Conservation (phyloP, 2,329 filamentous ascomycete species). For the Alternaria conjuncta region DNA sequence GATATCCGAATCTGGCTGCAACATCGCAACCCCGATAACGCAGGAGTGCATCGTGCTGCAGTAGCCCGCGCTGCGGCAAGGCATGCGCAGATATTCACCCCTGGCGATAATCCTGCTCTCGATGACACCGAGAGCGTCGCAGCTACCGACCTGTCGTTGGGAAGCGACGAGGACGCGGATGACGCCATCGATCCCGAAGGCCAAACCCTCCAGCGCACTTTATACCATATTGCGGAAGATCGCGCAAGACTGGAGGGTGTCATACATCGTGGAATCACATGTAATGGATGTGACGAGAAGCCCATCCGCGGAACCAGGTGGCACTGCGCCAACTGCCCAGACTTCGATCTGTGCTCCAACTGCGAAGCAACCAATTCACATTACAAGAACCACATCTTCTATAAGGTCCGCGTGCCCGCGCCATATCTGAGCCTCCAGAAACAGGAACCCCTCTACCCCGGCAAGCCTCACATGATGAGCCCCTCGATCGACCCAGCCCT, state of each 20-base stretch:
- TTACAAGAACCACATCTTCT: conserved; percentile 92
- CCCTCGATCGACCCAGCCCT: conserved; percentile 71
- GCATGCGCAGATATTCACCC: conserved; percentile 23
- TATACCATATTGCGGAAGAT: conserved; percentile 94
- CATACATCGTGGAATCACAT: conserved; percentile 89
- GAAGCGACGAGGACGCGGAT: conserved; percentile 45
- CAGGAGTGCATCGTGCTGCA: neutral
- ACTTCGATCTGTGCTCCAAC: conserved; percentile 93
- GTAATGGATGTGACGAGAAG: conserved; percentile 84
- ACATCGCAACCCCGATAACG: conserved; percentile 20
- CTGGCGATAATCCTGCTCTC: conserved; percentile 5
- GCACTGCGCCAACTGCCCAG: conserved; percentile 92
- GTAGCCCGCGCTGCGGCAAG: conserved; percentile 31
- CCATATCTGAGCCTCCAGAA: conserved; percentile 79
- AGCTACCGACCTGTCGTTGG: conserved; percentile 40
- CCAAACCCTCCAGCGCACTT: conserved; percentile 81
- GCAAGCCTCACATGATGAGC: conserved; percentile 75
- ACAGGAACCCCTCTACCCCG: conserved; percentile 56
- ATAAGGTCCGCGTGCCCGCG: conserved; percentile 90
- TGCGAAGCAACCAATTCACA: conserved; percentile 82
- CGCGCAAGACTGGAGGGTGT: conserved; percentile 79
- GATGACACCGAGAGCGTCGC: conserved; percentile 40
- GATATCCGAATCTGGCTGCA: conserved; percentile 27
- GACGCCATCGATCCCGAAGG: conserved; percentile 58
- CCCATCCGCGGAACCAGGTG: conserved; percentile 93